A percentile compares a stretch with the other conserved stretches of the same genome.
phyloP scores from a whole-genome alignment of 345 rosid species.

The Firmiana major region DNA sequence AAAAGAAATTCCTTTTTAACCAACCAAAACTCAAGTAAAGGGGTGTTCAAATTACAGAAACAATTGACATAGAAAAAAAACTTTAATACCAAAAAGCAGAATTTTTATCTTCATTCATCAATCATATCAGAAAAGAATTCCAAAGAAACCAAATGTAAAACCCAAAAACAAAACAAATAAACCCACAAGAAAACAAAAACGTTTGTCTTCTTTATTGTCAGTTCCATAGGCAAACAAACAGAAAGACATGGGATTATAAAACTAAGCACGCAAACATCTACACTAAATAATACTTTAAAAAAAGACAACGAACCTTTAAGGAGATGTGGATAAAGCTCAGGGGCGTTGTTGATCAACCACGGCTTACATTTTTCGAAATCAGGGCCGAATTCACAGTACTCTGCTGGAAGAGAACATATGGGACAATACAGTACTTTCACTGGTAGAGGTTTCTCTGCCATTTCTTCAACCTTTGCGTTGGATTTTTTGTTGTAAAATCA shows the following conservation, averaged over 20 bases:
- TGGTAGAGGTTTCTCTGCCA: slow-evolving; percentile 48
- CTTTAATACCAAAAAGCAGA: background rate
- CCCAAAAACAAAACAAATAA: background rate
- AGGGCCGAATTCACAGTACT: slow-evolving; percentile 88
- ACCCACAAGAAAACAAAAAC: background rate
- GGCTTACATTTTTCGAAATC: slow-evolving; percentile 93
- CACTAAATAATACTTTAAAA: background rate
- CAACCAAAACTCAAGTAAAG: background rate
- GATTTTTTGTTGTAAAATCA: background rate
- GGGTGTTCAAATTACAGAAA: background rate
- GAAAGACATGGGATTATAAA: background rate
- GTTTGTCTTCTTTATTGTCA: background rate
- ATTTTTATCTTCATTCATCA: background rate
- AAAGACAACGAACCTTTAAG: slow-evolving; percentile 43
- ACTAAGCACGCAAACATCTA: background rate
- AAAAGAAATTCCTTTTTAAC: background rate
- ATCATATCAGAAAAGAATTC: background rate
- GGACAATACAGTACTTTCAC: slow-evolving; percentile 60
- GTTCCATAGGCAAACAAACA: background rate
- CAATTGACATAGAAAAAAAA: background rate
- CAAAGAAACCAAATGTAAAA: background rate
- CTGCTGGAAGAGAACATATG: slow-evolving; percentile 77
- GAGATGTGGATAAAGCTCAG: slow-evolving; percentile 85
- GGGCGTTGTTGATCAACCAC: slow-evolving; percentile 80
- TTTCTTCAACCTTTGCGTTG: background rate